Evolutionary conservation across 75 land plant species (phyloP), one percentile per base, ranked within the genome.

Genomic region (Gnetum montanum): DNA sequence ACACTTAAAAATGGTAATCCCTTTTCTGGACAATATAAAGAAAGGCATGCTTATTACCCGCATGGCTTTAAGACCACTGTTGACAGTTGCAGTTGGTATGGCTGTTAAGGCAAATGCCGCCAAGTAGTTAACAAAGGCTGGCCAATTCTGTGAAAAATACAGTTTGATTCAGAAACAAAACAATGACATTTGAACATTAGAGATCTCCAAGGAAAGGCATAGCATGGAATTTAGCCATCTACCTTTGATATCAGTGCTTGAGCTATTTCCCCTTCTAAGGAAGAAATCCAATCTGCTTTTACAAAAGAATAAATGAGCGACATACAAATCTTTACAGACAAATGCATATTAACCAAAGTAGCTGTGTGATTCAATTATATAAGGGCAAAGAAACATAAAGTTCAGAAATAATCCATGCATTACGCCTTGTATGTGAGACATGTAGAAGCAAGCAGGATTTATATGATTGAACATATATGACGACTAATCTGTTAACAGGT

Each of bases 41-140:
- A n/a, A n/a, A n/a, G n/a, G n/a, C 13, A 34, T 19, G 24, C 22
- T 5, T 3, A 13, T 49, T 36, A 67, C 70, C 57, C 64, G 58
- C 67, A 68, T 52, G 38, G 64, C 51, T 56, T 68, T 68, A 45
- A 68, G 41, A 34, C 70, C 70, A 62, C 70, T 68, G 58, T 68
- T 68, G 64, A 68, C 70, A 34, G 62, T 16, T 12, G 70, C 70
- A 35, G 70, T 58, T 45, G 70, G 70, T 29, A 63, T 23, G 12
- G 70, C 36, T 49, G 64, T 54, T 37, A 54, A 30, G 10, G 70
- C 70, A 29, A 68, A 68, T 3, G 65, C 68, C 24, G 25, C 43
- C 25, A 68, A 23, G 43, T 63, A 63, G 29, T 31, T 16, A 25
- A 25, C 37, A 57, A 68, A 68, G 20, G 31, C 13, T 8, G 70